Evolutionary conservation across 345 rosid species (phyloP).

Genomic region (Bruguiera sexangula): DNA sequence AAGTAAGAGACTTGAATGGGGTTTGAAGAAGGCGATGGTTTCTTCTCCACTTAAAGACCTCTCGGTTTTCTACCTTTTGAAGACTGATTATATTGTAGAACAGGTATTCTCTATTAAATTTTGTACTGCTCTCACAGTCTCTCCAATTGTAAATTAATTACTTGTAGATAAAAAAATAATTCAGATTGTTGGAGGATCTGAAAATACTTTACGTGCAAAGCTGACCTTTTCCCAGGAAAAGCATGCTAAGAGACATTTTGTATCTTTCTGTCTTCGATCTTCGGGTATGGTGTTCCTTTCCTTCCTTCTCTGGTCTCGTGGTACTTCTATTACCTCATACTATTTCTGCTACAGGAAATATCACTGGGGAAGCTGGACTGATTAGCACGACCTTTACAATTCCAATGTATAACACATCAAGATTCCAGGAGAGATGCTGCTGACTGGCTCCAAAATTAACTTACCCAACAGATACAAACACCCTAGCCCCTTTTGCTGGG

Average conservation of each 20-base stretch:
- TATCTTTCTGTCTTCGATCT: too few relatives aligned
- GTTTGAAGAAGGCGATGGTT: slow-evolving; percentile 65
- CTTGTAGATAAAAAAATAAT: neutral
- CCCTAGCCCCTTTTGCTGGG: neutral
- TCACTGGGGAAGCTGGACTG: slow-evolving; percentile 92
- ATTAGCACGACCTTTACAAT: slow-evolving; percentile 93
- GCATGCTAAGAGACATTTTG: slow-evolving; percentile 46
- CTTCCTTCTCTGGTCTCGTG: too few relatives aligned
- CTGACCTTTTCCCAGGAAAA: slow-evolving; percentile 81
- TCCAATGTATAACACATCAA: slow-evolving; percentile 92
- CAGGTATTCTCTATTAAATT: neutral
- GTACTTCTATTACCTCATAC: too few relatives aligned
- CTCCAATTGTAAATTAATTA: neutral
- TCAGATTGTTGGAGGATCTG: slow-evolving; percentile 92
- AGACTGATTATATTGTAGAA: neutral
- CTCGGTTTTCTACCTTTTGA: neutral
- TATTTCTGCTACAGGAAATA: slow-evolving; percentile 49
- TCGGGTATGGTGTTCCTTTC: too few relatives aligned
- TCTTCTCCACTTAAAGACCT: neutral
- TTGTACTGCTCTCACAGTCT: neutral
- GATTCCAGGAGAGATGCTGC: slow-evolving; percentile 60
- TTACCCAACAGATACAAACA: neutral
- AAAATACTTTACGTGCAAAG: slow-evolving; percentile 84
- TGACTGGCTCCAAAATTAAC: too few relatives aligned
- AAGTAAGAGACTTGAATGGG: slow-evolving; percentile 87